Evolutionary conservation across 2,329 filamentous ascomycete genomes (phyloP).

Genomic region (Aspergillus sclerotialis): DNA sequence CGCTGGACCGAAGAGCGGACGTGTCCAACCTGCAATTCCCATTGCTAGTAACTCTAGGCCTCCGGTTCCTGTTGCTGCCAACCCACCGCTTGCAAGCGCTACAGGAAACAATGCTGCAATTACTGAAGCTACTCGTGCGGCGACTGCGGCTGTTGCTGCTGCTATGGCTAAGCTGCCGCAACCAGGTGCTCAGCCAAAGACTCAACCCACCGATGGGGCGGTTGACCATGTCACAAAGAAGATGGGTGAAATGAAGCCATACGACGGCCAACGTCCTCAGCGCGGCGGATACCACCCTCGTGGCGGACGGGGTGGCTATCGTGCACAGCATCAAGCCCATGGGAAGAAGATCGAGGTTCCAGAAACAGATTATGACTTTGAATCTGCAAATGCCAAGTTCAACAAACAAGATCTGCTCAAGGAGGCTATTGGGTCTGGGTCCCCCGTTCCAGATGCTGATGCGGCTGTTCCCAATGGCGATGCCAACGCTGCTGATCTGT

Average conservation of each 20-base stretch:
- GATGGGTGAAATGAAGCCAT: constrained; percentile 40
- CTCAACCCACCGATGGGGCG: constrained; percentile 22
- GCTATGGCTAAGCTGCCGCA: constrained; percentile 46
- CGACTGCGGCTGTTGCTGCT: constrained; percentile 44
- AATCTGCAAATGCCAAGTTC: constrained; percentile 77
- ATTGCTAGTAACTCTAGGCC: constrained; percentile 32
- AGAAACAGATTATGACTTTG: constrained; percentile 87
- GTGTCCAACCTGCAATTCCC: constrained; percentile 41
- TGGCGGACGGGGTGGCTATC: constrained; percentile 42
- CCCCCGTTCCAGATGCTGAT: constrained; percentile 51
- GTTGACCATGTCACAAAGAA: constrained; percentile 40
- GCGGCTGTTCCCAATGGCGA: constrained; percentile 43
- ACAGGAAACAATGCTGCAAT: constrained; percentile 26
- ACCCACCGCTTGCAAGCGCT: constrained; percentile 20
- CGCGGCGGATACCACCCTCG: constrained; percentile 36
- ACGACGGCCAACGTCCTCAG: constrained; percentile 28
- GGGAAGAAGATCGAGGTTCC: constrained; percentile 78
- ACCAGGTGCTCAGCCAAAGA: constrained; percentile 28
- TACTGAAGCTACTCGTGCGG: constrained; percentile 42
- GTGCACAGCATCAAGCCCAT: constrained; percentile 35
- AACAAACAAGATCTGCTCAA: constrained; percentile 83
- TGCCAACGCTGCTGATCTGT: constrained; percentile 26
- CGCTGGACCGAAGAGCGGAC: constrained; percentile 32
- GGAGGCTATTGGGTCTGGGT: constrained; percentile 74
- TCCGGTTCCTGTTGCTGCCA: constrained; percentile 20